Percentiles rank a stretch among this genome's conserved stretches.
These are phyloP conservation scores for Amanita molliuscula DNA, from an alignment of 768 basidiomycete species.

Conservation along the genomic window DNA sequence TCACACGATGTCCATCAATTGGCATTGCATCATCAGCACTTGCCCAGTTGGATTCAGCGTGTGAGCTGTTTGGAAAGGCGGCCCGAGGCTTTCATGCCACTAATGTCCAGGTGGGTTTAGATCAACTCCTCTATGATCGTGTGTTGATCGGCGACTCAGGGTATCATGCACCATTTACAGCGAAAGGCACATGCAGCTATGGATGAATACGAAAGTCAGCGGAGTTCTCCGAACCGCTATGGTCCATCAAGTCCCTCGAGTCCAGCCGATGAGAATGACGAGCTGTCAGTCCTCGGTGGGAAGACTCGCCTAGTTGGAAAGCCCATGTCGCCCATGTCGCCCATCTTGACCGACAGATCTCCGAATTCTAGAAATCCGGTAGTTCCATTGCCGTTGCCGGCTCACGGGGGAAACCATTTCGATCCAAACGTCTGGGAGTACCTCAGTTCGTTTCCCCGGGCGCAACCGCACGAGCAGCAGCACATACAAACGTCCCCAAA, in stretches of 20 bases:
- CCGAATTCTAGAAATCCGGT: slow-evolving; percentile 65
- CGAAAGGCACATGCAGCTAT: slow-evolving; percentile 57
- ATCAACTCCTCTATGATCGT: background rate
- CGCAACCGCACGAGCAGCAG: slow-evolving; percentile 8
- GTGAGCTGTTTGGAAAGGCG: slow-evolving; percentile 62
- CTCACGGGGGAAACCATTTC: slow-evolving; percentile 36
- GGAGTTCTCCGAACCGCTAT: slow-evolving; percentile 32
- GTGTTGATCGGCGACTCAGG: slow-evolving; percentile 22
- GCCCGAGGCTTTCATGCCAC: slow-evolving; percentile 55
- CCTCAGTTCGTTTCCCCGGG: slow-evolving; percentile 42
- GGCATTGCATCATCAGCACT: slow-evolving; percentile 68
- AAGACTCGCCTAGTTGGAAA: slow-evolving; percentile 55
- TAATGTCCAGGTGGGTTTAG: slow-evolving; percentile 46
- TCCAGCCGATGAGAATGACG: slow-evolving; percentile 47
- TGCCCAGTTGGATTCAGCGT: slow-evolving; percentile 64
- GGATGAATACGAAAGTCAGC: slow-evolving; percentile 53
- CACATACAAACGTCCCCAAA: slow-evolving; percentile 9
- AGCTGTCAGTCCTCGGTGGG: slow-evolving; percentile 53
- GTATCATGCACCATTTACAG: slow-evolving; percentile 54
- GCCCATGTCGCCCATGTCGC: slow-evolving; percentile 52
- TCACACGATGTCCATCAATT: slow-evolving; percentile 72
- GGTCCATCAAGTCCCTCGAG: slow-evolving; percentile 28
- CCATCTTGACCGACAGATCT: slow-evolving; percentile 48
- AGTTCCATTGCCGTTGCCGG: slow-evolving; percentile 56
- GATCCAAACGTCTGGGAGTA: slow-evolving; percentile 63